Conservation (phyloP, 2,329 filamentous ascomycete species). For the Macrophomina phaseolina region DNA sequence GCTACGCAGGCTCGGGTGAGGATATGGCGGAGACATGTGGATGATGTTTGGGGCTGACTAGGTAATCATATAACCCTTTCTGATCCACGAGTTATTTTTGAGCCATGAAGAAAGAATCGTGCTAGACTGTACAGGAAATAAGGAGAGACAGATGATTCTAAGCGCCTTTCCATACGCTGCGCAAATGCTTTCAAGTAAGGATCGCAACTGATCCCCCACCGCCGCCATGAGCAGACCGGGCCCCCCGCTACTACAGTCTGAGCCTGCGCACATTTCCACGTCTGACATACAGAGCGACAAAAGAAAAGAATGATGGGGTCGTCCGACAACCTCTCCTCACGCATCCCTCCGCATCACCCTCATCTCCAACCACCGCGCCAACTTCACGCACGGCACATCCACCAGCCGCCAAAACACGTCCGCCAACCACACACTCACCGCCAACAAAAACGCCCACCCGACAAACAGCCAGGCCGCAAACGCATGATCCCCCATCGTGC, state of each 20-base stretch:
- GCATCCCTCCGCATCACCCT: conserved; percentile 9
- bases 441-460: conserved; percentile 45
- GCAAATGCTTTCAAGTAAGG: too few species aligned
- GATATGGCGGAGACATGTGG: too few species aligned
- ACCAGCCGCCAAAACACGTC: conserved; percentile 66
- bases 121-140: neutral
- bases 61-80: neutral
- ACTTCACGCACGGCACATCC: conserved; percentile 58
- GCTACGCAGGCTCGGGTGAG: neutral
- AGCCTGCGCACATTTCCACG: too few species aligned
- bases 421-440: conserved; percentile 56
- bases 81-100: neutral
- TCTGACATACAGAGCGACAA: too few species aligned
- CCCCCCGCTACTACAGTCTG: too few species aligned
- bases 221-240: too few species aligned
- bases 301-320: too few species aligned
- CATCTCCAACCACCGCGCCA: conserved; percentile 57
- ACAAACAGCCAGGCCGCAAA: conserved; percentile 10
- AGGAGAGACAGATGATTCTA: neutral
- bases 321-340: neutral
- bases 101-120: neutral
- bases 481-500: conserved; percentile 39
- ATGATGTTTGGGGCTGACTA: too few species aligned
- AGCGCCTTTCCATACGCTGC: neutral
- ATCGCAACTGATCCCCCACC: too few species aligned